Evolutionary conservation across 495 filamentous ascomycete genomes (phyloP), one percentile per base, ranked within the genome.

Genomic region (Penicillium ucsense): DNA sequence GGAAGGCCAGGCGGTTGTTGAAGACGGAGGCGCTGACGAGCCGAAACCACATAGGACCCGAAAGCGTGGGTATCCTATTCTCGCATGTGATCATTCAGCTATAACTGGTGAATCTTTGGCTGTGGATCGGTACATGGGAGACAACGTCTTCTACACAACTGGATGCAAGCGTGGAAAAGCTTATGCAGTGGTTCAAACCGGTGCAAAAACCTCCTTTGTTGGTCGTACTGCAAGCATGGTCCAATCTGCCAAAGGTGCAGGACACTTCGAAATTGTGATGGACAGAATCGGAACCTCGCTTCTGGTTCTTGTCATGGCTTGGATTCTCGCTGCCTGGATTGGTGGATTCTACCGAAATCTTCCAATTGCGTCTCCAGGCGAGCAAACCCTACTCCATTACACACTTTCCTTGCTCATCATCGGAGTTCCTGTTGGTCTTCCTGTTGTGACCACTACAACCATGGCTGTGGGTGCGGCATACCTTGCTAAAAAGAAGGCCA

Each of bases 391-490:
- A n/a, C 78, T 86, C 44, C 77, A 82, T 49, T 85, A 82, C 57
- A 77, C 76, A 42, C 54, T 78, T 5, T 86, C 85, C 54, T 83
- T 95, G 55, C 83, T 90, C 55, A 94, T 95, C 56, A 85, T 95
- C 50, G 89, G 89, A 79, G 89, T 95, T 30, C 89, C 89, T 46
- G 89, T 95, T 68, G 89, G 89, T 86, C 86, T 95, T 38, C 89
- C 89, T 12, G 89, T 90, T 49, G 89, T 95, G 62, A 90, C 91
- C 50, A 95, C 89, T 48, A 95, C 89, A 45, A 95, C 89, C 51
- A 90, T 95, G 88, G 89, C 89, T 69, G 89, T 95, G 59, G 89
- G 89, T 71, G 89, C 89, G 60, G 88, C 87, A 41, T 94, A 94
- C 66, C 77, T 95, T 50, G 89, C 89, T 48, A 89, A 87, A 72